These are phyloP conservation scores for Apiotrichum mycotoxinovorans DNA, from an alignment of 1,284 basidiomycete species.

Conservation along the genomic window DNA sequence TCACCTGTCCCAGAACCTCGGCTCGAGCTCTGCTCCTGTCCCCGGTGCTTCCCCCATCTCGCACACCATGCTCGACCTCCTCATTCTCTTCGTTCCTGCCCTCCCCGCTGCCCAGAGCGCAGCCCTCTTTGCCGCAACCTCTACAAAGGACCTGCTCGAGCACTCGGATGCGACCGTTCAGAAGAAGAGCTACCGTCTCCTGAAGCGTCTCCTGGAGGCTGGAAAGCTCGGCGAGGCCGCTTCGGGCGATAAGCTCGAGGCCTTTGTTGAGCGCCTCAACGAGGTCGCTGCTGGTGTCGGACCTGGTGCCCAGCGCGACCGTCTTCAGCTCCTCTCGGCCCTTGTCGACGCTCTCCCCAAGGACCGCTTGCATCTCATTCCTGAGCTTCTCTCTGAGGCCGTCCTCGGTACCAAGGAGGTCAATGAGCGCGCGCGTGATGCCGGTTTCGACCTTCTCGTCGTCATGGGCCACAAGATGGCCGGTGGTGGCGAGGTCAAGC, in stretches of 20 bases:
- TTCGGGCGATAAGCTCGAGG: conserved; percentile 55
- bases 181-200: conserved; percentile 89
- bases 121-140: conserved; percentile 59
- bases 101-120: conserved; percentile 62
- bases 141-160: conserved; percentile 46
- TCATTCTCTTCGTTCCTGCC: conserved; percentile 77
- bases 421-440: conserved; percentile 83
- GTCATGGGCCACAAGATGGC: conserved; percentile 92
- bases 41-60: conserved; percentile 55
- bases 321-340: conserved; percentile 69
- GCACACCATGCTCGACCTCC: conserved; percentile 83
- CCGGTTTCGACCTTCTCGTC: conserved; percentile 86
- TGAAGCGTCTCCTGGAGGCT: conserved; percentile 68
- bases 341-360: conserved; percentile 71
- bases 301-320: conserved; percentile 87
- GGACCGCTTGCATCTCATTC: conserved; percentile 75
- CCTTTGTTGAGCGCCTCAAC: conserved; percentile 60
- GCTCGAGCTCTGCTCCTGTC: conserved; percentile 39
- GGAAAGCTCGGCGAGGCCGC: conserved; percentile 55
- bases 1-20: conserved; percentile 71
- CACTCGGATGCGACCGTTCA: conserved; percentile 82
- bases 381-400: conserved; percentile 87
- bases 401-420: conserved; percentile 98
- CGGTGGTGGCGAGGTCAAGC: conserved; percentile 76
- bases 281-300: conserved; percentile 62